These are phyloP conservation scores for Rutstroemia sydowiana DNA, from an alignment of 2,329 filamentous ascomycete species.

Conservation along the genomic window DNA sequence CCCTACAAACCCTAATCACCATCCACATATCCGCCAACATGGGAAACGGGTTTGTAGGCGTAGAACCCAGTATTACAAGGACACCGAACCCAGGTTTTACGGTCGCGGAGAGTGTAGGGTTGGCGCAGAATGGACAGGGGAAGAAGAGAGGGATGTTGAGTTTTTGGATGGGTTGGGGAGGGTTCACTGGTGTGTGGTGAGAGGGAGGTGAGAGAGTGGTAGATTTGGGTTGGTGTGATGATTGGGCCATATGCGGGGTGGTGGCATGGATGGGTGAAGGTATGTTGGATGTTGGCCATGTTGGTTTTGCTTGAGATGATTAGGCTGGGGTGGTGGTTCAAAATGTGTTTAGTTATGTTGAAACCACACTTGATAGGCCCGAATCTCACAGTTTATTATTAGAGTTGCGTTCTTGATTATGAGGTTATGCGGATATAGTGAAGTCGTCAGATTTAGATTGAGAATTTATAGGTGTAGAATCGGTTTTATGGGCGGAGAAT, in stretches of 20 bases:
- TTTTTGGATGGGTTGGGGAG: not conserved
- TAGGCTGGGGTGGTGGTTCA: not conserved
- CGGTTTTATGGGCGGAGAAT: not conserved
- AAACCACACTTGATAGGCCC: too few species aligned
- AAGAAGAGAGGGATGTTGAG: conserved; percentile 6
- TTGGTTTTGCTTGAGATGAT: not conserved
- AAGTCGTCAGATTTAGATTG: too few species aligned
- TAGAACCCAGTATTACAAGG: conserved; percentile 8
- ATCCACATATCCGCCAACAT: conserved; percentile 10
- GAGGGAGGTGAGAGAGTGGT: not conserved
- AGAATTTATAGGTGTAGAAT: not conserved
- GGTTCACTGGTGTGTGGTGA: not conserved
- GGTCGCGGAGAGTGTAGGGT: not conserved
- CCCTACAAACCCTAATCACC: not conserved
- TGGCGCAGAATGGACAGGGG: conserved; percentile 17
- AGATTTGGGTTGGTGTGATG: not conserved
- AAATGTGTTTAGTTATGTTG: not conserved
- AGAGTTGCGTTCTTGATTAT: not conserved
- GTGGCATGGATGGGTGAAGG: not conserved
- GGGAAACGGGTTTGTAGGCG: not conserved
- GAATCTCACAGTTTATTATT: too few species aligned
- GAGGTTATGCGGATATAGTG: too few species aligned
- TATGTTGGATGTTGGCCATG: not conserved
- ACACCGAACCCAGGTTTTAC: conserved; percentile 10
- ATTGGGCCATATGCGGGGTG: not conserved